Percentiles rank a stretch among this genome's conserved stretches.
These are phyloP conservation scores for Cladophialophora psammophila DNA, from an alignment of 2,329 filamentous ascomycete genomes.

Conservation along the genomic window DNA sequence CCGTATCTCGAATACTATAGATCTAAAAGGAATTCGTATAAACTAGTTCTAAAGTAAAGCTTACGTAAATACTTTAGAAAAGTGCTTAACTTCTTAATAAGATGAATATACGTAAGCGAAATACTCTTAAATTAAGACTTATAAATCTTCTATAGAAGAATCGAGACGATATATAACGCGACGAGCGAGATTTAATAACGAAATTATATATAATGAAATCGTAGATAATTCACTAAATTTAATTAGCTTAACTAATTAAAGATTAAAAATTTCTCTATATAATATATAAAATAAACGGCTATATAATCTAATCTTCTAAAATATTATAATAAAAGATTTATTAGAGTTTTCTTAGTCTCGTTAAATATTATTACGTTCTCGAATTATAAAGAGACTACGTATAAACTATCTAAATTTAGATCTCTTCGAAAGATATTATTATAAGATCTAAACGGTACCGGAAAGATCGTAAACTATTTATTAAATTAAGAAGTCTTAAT, in stretches of 20 bases:
- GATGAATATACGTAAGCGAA: not conserved
- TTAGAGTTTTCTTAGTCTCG: too few species aligned
- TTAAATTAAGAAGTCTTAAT: slow-evolving; percentile 1
- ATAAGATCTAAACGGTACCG: slow-evolving; percentile 3
- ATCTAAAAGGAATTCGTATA: not conserved
- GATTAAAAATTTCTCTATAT: not conserved
- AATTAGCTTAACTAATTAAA: slow-evolving; percentile 15
- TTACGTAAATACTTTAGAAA: not conserved
- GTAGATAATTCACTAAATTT: not conserved
- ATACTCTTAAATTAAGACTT: not conserved
- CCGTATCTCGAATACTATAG: too few species aligned
- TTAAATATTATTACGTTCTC: not conserved
- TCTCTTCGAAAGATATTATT: not conserved
- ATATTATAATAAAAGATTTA: not conserved
- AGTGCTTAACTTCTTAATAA: not conserved
- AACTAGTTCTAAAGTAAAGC: not conserved
- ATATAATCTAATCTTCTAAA: not conserved
- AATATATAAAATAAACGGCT: not conserved
- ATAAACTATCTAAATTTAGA: not conserved
- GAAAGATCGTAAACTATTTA: slow-evolving; percentile 9
- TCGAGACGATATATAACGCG: not conserved
- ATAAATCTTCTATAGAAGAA: not conserved
- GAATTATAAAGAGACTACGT: not conserved
- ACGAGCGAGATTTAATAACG: too few species aligned
- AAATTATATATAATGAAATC: slow-evolving; percentile 1